Conservation (phyloP, 148 eudicot species). For the Suaeda aralocaspica region DNA sequence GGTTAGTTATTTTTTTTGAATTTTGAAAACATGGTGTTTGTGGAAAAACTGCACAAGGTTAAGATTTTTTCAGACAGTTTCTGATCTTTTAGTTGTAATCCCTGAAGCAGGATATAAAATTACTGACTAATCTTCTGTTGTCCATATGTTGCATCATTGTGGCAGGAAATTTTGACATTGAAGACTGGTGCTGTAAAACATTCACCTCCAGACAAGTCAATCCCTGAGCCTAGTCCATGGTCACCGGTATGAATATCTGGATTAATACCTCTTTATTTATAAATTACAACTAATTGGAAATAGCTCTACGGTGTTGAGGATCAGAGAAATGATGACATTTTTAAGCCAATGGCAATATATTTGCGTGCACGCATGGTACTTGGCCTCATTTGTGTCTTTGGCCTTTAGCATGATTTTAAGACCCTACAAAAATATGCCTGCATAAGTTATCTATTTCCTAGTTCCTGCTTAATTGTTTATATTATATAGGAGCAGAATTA, state of each 20-base stretch:
- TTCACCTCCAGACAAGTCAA: constrained; percentile 74
- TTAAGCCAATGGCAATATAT: neutral
- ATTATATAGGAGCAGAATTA: too few species aligned
- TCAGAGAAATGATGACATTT: neutral
- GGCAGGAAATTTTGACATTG: constrained; percentile 78
- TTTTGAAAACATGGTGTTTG: too few species aligned
- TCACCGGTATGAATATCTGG: constrained; percentile 75
- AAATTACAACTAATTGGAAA: neutral
- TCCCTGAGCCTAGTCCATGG: constrained; percentile 92
- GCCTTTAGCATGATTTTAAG: neutral
- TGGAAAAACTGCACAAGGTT: too few species aligned
- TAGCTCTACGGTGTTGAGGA: neutral
- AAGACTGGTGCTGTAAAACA: constrained; percentile 90
- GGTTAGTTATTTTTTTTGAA: too few species aligned
- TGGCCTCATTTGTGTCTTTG: neutral
- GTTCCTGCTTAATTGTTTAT: too few species aligned
- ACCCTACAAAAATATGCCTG: too few species aligned
- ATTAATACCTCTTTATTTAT: neutral
- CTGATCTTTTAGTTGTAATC: neutral
- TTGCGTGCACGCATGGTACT: neutral
- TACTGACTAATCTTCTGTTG: neutral
- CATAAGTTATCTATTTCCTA: too few species aligned
- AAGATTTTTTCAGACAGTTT: too few species aligned
- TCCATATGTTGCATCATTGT: constrained; percentile 16
- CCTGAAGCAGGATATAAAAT: neutral